A percentile compares a stretch with the other conserved stretches of the same genome.
Evolutionary conservation across 1,139 yeast species (phyloP).

Genomic region (Kodamaea plutei): DNA sequence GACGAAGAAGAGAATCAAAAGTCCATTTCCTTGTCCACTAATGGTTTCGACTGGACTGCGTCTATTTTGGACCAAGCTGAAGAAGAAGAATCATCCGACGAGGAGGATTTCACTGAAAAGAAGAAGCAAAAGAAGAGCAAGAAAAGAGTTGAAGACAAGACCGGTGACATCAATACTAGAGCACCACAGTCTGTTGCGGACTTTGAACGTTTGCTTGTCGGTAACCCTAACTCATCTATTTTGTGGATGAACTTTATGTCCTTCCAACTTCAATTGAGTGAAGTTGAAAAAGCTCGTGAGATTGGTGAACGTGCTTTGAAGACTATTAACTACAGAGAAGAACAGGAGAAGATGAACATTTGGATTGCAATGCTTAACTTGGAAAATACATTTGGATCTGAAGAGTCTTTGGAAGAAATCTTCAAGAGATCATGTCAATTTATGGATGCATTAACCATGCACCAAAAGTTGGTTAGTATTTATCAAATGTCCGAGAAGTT

Average conservation of each 20-base stretch:
- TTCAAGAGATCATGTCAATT: constrained; percentile 84
- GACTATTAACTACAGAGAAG: constrained; percentile 87
- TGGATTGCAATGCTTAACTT: constrained; percentile 95
- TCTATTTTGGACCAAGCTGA: constrained; percentile 77
- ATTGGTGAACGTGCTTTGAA: constrained; percentile 89
- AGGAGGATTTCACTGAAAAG: constrained; percentile 53
- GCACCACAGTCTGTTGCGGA: constrained; percentile 90
- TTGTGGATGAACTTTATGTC: constrained; percentile 99
- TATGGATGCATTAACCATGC: constrained; percentile 83
- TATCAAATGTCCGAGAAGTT: constrained; percentile 69
- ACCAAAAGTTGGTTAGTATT: constrained; percentile 73
- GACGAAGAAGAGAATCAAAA: constrained; percentile 19
- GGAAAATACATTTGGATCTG: constrained; percentile 90
- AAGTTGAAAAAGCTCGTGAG: constrained; percentile 89
- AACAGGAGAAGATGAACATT: constrained; percentile 85
- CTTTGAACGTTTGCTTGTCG: constrained; percentile 84
- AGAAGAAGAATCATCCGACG: constrained; percentile 49
- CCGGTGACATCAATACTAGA: constrained; percentile 76
- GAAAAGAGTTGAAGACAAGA: constrained; percentile 65
- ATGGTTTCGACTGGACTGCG: constrained; percentile 93
- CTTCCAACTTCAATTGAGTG: constrained; percentile 91
- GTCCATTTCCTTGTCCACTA: constrained; percentile 63
- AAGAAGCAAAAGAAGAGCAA: constrained; percentile 45
- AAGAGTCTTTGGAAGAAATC: constrained; percentile 71
- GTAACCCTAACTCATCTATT: constrained; percentile 90